Evolutionary conservation across 179 eudicot species (phyloP).

Genomic region (Corrigiola litoralis): DNA sequence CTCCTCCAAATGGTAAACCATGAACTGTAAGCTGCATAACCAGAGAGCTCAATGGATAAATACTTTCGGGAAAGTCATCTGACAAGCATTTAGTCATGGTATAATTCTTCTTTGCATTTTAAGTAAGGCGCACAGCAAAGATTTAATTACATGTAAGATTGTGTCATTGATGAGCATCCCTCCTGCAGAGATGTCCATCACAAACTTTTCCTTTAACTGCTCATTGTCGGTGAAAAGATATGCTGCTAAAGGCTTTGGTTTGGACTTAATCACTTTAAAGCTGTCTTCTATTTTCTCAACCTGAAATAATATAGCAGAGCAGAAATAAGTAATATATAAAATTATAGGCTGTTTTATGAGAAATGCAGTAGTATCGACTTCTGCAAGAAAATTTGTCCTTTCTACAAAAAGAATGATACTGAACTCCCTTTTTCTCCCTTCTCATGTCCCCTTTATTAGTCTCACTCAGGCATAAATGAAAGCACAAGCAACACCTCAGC

Average conservation of each 20-base stretch:
- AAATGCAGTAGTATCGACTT: not conserved
- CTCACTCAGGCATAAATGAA: too few relatives aligned
- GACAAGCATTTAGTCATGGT: not conserved
- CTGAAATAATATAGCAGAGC: conserved; percentile 23
- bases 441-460: too few relatives aligned
- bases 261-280: conserved; percentile 54
- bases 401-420: too few relatives aligned
- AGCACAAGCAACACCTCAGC: too few relatives aligned
- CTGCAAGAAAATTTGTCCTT: too few relatives aligned
- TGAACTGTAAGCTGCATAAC: conserved; percentile 57
- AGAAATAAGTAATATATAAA: not conserved
- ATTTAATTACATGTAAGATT: conserved; percentile 53
- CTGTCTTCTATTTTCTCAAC: conserved; percentile 68
- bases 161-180: conserved; percentile 76
- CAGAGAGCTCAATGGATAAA: not conserved
- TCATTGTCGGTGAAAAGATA: conserved; percentile 78
- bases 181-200: conserved; percentile 61
- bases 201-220: conserved; percentile 56
- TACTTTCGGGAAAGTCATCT: not conserved
- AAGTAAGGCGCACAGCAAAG: not conserved
- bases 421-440: too few relatives aligned
- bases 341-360: not conserved
- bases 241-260: conserved; percentile 89
- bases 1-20: conserved; percentile 85
- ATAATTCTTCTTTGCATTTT: not conserved